Conservation (phyloP, 2,329 filamentous ascomycete species). For the Penicillium nordicum region DNA sequence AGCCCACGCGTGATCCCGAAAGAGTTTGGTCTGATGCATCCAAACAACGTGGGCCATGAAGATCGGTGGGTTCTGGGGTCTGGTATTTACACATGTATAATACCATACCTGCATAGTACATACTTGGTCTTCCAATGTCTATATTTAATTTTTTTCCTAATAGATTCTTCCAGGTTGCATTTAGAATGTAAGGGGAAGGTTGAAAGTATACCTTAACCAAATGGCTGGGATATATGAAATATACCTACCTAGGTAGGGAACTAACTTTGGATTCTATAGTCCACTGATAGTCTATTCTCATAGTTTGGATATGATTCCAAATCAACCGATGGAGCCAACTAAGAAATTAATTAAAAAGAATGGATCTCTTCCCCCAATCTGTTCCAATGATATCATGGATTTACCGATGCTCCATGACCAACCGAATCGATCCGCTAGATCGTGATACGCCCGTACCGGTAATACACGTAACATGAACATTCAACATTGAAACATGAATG, state of each 20-base stretch:
- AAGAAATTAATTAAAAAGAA: neutral
- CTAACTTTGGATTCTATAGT: neutral
- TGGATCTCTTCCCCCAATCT: neutral
- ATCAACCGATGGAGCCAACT: constrained; percentile 1
- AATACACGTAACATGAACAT: constrained; percentile 3
- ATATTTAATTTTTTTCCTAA: neutral
- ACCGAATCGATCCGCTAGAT: constrained; percentile 14
- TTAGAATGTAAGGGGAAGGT: neutral
- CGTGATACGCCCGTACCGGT: constrained; percentile 7
- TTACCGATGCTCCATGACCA: neutral
- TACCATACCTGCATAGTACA: neutral
- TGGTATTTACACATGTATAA: constrained; percentile 9
- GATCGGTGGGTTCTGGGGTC: constrained; percentile 22
- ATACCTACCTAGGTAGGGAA: too few relatives aligned
- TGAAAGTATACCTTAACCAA: neutral
- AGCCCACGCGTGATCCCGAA: constrained; percentile 35
- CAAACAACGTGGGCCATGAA: constrained; percentile 39
- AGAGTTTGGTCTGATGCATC: constrained; percentile 38
- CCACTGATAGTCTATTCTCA: neutral
- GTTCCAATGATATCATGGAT: constrained; percentile 20
- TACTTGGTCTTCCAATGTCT: neutral
- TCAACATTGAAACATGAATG: neutral
- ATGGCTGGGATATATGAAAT: neutral
- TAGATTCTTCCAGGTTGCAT: neutral
- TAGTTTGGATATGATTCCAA: constrained; percentile 11